Percentiles rank a stretch among this genome's conserved stretches.
Evolutionary conservation across 108 stramenopile species (phyloP).

Genomic region (Skeletonema marinoi): DNA sequence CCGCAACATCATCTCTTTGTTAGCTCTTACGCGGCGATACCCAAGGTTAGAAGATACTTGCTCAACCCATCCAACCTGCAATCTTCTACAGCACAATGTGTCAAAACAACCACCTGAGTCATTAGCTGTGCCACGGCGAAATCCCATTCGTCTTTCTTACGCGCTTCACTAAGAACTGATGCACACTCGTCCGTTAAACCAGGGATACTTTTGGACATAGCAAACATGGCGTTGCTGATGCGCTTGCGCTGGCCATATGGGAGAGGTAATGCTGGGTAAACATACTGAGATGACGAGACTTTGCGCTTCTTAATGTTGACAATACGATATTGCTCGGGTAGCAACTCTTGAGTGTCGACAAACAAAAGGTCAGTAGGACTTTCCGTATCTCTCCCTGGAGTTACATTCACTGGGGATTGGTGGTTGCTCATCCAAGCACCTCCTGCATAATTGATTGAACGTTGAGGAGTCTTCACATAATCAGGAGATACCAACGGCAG

Average conservation of each 20-base stretch:
- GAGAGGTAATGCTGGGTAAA: slow-evolving; percentile 75
- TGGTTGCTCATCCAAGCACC: slow-evolving; percentile 42
- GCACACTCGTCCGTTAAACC: slow-evolving; percentile 85
- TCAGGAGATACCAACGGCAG: slow-evolving; percentile 45
- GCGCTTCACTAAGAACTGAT: slow-evolving; percentile 69
- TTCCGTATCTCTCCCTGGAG: slow-evolving; percentile 29
- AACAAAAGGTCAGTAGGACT: slow-evolving; percentile 58
- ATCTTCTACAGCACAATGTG: slow-evolving; percentile 76
- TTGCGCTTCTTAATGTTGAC: slow-evolving; percentile 49
- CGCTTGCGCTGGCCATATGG: slow-evolving; percentile 85
- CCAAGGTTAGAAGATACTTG: slow-evolving; percentile 75
- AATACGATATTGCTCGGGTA: slow-evolving; percentile 71
- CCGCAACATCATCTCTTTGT: neutral
- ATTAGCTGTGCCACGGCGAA: slow-evolving; percentile 86
- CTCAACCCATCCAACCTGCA: slow-evolving; percentile 78
- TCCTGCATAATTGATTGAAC: slow-evolving; percentile 54
- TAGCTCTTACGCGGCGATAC: slow-evolving; percentile 1
- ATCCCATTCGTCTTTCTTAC: slow-evolving; percentile 83
- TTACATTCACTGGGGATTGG: slow-evolving; percentile 21
- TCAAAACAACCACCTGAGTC: slow-evolving; percentile 84
- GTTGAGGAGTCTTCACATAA: slow-evolving; percentile 32
- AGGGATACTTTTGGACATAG: slow-evolving; percentile 75
- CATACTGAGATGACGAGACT: slow-evolving; percentile 35
- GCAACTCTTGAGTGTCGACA: slow-evolving; percentile 67
- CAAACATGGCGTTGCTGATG: slow-evolving; percentile 81